Percentiles rank a stretch among this genome's conserved stretches.
Evolutionary conservation across 768 basidiomycete species (phyloP).

Genomic region (Podaxis rugospora): DNA sequence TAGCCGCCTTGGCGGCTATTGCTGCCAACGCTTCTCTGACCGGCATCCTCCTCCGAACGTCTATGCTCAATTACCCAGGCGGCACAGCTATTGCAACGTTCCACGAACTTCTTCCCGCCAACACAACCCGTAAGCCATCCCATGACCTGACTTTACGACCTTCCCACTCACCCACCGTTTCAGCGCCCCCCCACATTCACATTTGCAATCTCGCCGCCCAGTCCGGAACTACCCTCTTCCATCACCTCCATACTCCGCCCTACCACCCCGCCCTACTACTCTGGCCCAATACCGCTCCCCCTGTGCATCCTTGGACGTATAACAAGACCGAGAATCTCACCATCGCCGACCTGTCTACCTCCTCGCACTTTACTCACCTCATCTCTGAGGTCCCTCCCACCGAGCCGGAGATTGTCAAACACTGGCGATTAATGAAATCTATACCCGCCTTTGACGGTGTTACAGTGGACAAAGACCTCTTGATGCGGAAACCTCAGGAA

Average conservation of each 20-base stretch:
- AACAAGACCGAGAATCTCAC: constrained; percentile 76
- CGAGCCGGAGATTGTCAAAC: constrained; percentile 14
- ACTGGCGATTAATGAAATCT: constrained; percentile 40
- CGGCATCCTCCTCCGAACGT: constrained; percentile 48
- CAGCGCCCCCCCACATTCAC: constrained; percentile 50
- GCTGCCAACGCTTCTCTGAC: constrained; percentile 51
- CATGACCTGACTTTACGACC: background rate
- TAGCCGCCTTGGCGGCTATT: constrained; percentile 45
- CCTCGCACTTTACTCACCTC: constrained; percentile 51
- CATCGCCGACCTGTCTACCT: constrained; percentile 31
- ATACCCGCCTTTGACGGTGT: constrained; percentile 40
- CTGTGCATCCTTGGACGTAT: constrained; percentile 53
- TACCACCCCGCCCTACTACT: constrained; percentile 24
- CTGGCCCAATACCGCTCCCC: constrained; percentile 7
- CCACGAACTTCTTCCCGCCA: constrained; percentile 42
- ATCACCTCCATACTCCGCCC: constrained; percentile 62
- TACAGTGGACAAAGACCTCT: background rate
- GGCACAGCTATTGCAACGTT: constrained; percentile 65
- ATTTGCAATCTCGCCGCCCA: constrained; percentile 85
- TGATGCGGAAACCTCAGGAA: background rate
- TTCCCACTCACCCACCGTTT: background rate
- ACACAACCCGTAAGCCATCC: constrained; percentile 16
- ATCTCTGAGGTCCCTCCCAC: constrained; percentile 46
- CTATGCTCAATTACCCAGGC: constrained; percentile 85
- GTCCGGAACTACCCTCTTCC: constrained; percentile 87